phyloP scores from a whole-genome alignment of 2,329 filamentous ascomycete species.

The Ascochyta fabae region DNA sequence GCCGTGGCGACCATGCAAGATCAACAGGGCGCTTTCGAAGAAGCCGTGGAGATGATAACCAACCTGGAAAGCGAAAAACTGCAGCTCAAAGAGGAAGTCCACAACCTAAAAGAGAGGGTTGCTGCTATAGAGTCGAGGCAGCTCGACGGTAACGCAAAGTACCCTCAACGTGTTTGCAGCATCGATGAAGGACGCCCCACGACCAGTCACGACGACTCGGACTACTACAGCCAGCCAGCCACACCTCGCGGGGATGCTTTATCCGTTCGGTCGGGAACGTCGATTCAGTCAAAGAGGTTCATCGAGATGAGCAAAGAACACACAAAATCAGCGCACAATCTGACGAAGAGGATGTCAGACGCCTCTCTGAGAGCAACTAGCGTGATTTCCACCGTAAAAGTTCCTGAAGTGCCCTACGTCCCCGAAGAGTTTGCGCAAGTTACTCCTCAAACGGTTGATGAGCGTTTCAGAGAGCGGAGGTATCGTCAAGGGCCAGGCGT shows the following conservation, averaged over 20 bases:
- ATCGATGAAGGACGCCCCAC: constrained; percentile 46
- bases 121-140: constrained; percentile 23
- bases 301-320: constrained; percentile 35
- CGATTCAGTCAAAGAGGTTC: constrained; percentile 41
- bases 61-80: constrained; percentile 38
- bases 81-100: constrained; percentile 30
- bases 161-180: constrained; percentile 37
- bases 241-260: constrained; percentile 29
- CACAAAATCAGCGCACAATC: constrained; percentile 32
- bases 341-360: constrained; percentile 42
- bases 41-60: constrained; percentile 44
- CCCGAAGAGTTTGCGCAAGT: constrained; percentile 23
- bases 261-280: constrained; percentile 20
- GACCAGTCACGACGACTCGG: constrained; percentile 46
- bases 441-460: constrained; percentile 13
- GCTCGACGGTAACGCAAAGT: constrained; percentile 23
- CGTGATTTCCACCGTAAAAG: constrained; percentile 16
- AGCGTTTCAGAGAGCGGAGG: constrained; percentile 11
- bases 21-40: constrained; percentile 37
- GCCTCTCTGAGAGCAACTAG: constrained; percentile 34
- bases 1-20: constrained; percentile 33
- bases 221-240: constrained; percentile 47
- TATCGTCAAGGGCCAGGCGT: constrained; percentile 2
- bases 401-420: constrained; percentile 31
- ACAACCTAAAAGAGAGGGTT: constrained; percentile 30